A percentile compares a stretch with the other conserved stretches of the same genome.
Conservation (phyloP, 495 filamentous ascomycete species). For the Hapsidospora chrysogenum region DNA sequence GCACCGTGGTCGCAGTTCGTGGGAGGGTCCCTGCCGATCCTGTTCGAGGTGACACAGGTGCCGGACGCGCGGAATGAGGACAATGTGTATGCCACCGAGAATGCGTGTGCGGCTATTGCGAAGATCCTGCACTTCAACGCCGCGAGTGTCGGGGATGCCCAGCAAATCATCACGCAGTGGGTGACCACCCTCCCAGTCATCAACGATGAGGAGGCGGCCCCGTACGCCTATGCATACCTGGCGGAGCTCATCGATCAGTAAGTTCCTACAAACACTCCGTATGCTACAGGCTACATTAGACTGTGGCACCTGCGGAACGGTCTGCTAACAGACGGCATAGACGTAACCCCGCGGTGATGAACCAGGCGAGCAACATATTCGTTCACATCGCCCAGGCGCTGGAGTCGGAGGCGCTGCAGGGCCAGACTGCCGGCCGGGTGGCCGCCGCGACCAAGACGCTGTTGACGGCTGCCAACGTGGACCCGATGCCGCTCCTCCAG, state of each 20-base stretch:
- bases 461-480: constrained; percentile 47
- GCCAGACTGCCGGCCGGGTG: constrained; percentile 56
- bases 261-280: constrained; percentile 19
- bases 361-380: constrained; percentile 63
- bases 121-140: constrained; percentile 87
- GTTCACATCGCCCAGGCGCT: constrained; percentile 70
- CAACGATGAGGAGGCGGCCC: constrained; percentile 94
- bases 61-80: constrained; percentile 75
- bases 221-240: constrained; percentile 88
- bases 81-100: constrained; percentile 90
- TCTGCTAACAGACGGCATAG: no score
- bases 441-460: constrained; percentile 58
- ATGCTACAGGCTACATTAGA: no score
- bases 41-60: constrained; percentile 71
- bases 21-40: constrained; percentile 53
- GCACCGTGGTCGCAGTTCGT: constrained; percentile 69
- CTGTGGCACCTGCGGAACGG: no score
- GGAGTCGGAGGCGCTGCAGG: constrained; percentile 78
- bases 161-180: constrained; percentile 65
- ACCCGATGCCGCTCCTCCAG: constrained; percentile 51
- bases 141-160: constrained; percentile 51
- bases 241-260: constrained; percentile 87
- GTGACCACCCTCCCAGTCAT: constrained; percentile 77
- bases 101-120: constrained; percentile 90
- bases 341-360: constrained; percentile 69